Evolutionary conservation across 208 protist species (phyloP).

Genomic region (Crithidia fasciculata): DNA sequence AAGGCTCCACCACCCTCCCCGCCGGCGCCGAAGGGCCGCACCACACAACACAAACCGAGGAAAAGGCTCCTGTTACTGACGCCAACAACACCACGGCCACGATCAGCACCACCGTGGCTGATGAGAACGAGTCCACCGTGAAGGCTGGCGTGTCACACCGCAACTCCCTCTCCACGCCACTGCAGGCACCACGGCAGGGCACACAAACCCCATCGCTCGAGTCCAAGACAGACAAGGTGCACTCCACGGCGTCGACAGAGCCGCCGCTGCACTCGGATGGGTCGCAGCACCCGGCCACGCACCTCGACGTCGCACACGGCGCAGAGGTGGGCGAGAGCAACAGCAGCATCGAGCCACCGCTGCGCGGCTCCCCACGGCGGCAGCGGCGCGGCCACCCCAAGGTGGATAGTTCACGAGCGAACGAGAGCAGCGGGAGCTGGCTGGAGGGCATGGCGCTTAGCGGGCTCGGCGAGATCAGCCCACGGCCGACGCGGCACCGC

Average conservation of each 20-base stretch:
- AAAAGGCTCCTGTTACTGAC: background rate
- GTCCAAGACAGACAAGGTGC: background rate
- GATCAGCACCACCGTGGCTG: background rate
- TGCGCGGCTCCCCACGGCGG: background rate
- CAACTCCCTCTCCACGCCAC: background rate
- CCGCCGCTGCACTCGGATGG: background rate
- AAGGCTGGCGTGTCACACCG: too few species aligned
- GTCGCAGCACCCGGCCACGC: background rate
- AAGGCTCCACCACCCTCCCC: slow-evolving; percentile 10
- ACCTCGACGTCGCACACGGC: background rate
- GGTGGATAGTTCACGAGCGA: background rate
- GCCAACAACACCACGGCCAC: background rate
- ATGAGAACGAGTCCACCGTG: too few species aligned
- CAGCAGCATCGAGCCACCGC: slow-evolving; percentile 3
- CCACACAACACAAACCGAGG: background rate
- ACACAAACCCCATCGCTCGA: too few species aligned
- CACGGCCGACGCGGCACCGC: background rate
- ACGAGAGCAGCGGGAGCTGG: slow-evolving; percentile 14
- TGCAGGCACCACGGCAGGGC: background rate
- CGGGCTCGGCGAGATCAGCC: background rate
- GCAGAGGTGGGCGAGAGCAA: slow-evolving; percentile 3
- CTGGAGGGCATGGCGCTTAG: slow-evolving; percentile 2
- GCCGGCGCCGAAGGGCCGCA: background rate
- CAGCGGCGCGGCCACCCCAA: background rate
- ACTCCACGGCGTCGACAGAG: background rate